phyloP scores from a whole-genome alignment of 140 eudicot genomes.

The Senecio squalidus region DNA sequence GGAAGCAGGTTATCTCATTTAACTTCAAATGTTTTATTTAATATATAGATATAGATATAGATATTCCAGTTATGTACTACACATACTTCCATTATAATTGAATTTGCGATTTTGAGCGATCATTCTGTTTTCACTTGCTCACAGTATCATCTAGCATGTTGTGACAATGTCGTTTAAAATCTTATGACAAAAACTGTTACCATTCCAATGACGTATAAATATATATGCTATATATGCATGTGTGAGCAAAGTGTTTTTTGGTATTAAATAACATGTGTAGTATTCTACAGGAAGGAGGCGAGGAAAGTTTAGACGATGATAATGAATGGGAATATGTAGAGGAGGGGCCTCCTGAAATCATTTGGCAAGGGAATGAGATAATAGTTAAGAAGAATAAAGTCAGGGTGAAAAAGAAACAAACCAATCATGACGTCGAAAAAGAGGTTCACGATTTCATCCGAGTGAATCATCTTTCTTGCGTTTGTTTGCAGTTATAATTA shows the following conservation, averaged over 20 bases:
- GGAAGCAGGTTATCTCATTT: conserved; percentile 29
- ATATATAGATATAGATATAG: neutral
- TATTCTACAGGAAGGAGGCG: conserved; percentile 38
- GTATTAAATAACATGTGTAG: neutral
- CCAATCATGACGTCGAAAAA: conserved; percentile 20
- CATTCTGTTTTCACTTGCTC: neutral
- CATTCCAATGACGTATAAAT: neutral
- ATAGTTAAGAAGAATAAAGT: conserved; percentile 91
- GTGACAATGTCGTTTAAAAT: conserved; percentile 1
- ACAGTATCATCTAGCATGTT: neutral
- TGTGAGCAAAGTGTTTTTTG: conserved; percentile 8
- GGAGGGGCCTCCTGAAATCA: conserved; percentile 97
- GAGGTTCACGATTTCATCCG: conserved; percentile 41
- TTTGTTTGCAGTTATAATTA: neutral
- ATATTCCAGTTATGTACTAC: too few species aligned
- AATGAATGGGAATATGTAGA: conserved; percentile 93
- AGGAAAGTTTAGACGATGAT: conserved; percentile 52
- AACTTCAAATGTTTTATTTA: neutral
- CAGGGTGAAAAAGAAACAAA: conserved; percentile 65
- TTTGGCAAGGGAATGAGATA: conserved; percentile 98
- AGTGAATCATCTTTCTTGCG: neutral
- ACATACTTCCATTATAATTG: too few species aligned
- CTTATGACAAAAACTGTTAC: conserved; percentile 3
- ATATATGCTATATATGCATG: neutral
- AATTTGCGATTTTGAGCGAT: conserved; percentile 3